Evolutionary conservation across 1,284 basidiomycete genomes (phyloP), one percentile per base, ranked within the genome.

Genomic region (Hypsizygus ulmarius): DNA sequence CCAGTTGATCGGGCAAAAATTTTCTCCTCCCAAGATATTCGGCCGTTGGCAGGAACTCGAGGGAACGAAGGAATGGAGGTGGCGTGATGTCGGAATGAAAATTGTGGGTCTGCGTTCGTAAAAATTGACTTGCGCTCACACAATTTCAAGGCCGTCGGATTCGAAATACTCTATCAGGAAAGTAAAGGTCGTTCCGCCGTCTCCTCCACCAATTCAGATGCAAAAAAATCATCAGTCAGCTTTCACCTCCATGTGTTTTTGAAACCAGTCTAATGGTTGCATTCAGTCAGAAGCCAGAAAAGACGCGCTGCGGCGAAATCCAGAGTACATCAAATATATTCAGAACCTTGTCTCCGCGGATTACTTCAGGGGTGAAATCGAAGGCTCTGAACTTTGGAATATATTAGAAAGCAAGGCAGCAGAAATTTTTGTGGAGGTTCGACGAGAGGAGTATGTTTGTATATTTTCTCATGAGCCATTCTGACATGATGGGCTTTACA

Each of bases 161-260:
- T 97, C 56, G 94, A 97, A 70, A 97, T 97, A 78, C 76, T 95
- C 44, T 97, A 89, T 65, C 81, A 93, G 68, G 87, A 93, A 65
- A 80, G 80, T 60, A 82, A 89, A 69, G 66, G 69, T 57, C 75
- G 72, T 52, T 64, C 64, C 51, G 71, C 73, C 21, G 57, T 56
- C 3, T 54, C 65, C 10, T 71, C 65, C 36, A 59, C 62, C 8
- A 72, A 64, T 16, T 49, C 64, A 19, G 74, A 77, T 38, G 66
- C 59, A 21, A 56, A 66, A 9, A 60, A 66, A 28, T 73, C 73
- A 50, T 78, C 78, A 12, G 86, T 87, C 59, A 50, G 76, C 64
- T 12, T 45, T 41, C 33, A 37, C 7, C 27, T 27, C 6, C 21
- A 30, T 21, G 18, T 28, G 19, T 41, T 28, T 15, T 34, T 21